Conservation (phyloP, 257 asterid genomes). For the Primulina tabacum region DNA sequence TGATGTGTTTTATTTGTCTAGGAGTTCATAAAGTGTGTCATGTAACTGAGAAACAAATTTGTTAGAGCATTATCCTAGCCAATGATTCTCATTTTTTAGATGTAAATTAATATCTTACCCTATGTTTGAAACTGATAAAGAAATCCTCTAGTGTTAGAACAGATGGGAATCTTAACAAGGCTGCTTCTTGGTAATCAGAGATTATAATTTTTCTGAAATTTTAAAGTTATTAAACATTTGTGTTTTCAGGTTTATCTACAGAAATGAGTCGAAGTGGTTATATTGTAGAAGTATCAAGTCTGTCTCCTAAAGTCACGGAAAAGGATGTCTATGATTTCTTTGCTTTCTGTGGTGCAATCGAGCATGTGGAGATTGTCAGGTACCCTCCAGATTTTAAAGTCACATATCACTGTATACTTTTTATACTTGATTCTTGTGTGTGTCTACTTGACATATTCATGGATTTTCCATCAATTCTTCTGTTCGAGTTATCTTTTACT, state of each 20-base stretch:
- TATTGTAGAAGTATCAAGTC: constrained; percentile 72
- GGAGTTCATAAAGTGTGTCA: constrained; percentile 4
- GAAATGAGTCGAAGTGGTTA: constrained; percentile 73
- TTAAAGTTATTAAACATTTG: neutral
- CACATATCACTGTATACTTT: constrained; percentile 5
- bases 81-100: neutral
- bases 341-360: constrained; percentile 83
- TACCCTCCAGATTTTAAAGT: constrained; percentile 19
- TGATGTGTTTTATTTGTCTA: constrained; percentile 1
- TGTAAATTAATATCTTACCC: constrained; percentile 1
- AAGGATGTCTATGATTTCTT: constrained; percentile 82
- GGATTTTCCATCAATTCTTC: neutral
- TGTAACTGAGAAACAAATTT: neutral
- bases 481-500: neutral
- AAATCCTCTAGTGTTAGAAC: constrained; percentile 2
- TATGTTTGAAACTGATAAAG: constrained; percentile 1
- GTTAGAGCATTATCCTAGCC: neutral
- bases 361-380: constrained; percentile 90
- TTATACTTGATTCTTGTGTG: constrained; percentile 5
- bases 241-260: constrained; percentile 19
- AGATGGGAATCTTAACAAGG: neutral
- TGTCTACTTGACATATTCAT: neutral
- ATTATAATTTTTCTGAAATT: neutral
- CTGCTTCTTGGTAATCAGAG: constrained; percentile 14
- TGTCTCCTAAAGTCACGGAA: constrained; percentile 74